Evolutionary conservation across 768 basidiomycete genomes (phyloP).

Genomic region (Agaricus subrufescens): DNA sequence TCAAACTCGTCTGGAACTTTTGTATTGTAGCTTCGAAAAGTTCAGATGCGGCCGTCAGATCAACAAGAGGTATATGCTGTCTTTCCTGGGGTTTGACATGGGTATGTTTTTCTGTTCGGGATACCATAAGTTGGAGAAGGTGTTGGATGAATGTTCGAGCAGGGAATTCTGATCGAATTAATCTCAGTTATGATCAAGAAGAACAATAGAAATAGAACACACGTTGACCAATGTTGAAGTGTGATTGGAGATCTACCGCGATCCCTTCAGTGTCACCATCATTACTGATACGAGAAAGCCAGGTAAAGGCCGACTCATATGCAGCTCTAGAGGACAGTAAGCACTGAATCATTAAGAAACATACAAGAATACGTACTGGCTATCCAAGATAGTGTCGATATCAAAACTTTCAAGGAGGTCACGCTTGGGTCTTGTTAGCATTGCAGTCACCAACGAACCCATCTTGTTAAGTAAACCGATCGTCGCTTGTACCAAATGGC

Average conservation of each 20-base stretch:
- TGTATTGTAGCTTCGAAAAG: conserved; percentile 26
- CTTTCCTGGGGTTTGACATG: conserved; percentile 4
- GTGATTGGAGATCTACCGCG: conserved; percentile 35
- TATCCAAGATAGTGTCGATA: conserved; percentile 26
- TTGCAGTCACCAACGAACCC: conserved; percentile 18
- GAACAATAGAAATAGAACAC: conserved; percentile 5
- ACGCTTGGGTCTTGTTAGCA: conserved; percentile 14
- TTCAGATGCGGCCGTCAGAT: conserved; percentile 27
- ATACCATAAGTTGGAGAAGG: conserved; percentile 36
- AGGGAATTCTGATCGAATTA: conserved; percentile 35
- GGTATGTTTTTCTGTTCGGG: conserved; percentile 21
- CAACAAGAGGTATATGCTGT: conserved; percentile 19
- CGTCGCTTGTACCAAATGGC: conserved; percentile 35
- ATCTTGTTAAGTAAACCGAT: conserved; percentile 37
- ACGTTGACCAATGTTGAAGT: conserved; percentile 43
- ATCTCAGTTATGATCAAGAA: background rate
- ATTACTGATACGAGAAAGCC: conserved; percentile 28
- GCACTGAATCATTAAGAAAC: background rate
- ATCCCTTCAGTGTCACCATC: conserved; percentile 29
- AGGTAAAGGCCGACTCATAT: conserved; percentile 35
- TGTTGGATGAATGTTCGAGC: conserved; percentile 44
- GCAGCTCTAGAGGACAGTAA: conserved; percentile 26
- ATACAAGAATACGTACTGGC: conserved; percentile 28
- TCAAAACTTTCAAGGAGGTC: conserved; percentile 31
- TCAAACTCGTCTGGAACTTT: conserved; percentile 32